Evolutionary conservation across 306 rosid genomes (phyloP), one percentile per base, ranked within the genome.

Genomic region (Luffa aegyptiaca): DNA sequence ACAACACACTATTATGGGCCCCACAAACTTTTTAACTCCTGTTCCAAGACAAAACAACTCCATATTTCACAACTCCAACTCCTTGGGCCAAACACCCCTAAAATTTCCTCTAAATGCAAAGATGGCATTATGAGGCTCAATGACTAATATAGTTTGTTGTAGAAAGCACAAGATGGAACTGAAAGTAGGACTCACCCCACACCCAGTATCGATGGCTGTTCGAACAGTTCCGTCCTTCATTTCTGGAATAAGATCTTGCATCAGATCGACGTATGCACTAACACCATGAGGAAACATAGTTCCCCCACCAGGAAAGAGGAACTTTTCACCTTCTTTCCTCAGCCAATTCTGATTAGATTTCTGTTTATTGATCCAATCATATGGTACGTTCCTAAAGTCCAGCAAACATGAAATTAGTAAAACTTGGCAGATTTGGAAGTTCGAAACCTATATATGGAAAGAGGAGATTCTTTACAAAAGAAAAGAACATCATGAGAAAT

Each of bases 281-380:
- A 96, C 99, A 57, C 99, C 99, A 69, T 83, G 88, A 42, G 99
- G 97, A 57, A 96, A 96, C 99, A 96, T 96, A 31, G 99, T 96
- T 77, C 99, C 99, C 5, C 99, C 99, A 78, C 99, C 99, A n/a
- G 99, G 99, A 84, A 96, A 96, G n/a, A 79, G 84, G 82, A 96
- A 96, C 83, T 93, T 96, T 45, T 96, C 97, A 26, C 99, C 99
- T 89, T 96, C 98, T 87, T 96, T 96, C 84, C 65, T 87, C 82
- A 96, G 84, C 99, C 99, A 96, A 83, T 96, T 89, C 77, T 96
- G 99, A 81, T 96, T 93, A 46, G 99, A 96, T 74, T 96, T 96
- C 86, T 93, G 89, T 69, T 86, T 91, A 87, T 96, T 96, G 75
- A 96, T 96, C 99, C 99, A 96, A 82, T 96, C 86, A 87, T 96